phyloP scores from a whole-genome alignment of 306 rosid species.

The Parietaria judaica region DNA sequence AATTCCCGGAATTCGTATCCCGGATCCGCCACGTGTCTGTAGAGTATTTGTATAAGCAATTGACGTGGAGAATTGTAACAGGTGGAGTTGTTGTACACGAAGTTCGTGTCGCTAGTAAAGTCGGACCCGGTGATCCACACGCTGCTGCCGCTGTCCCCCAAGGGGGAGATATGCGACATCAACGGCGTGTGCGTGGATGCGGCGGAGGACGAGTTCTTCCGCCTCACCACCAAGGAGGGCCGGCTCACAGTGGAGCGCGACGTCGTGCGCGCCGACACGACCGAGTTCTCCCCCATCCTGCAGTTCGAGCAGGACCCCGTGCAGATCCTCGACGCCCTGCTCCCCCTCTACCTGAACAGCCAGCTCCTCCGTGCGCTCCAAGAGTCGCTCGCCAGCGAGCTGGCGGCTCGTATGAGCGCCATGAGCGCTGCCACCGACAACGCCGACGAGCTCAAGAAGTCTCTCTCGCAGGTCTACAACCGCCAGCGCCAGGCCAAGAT shows the following conservation, averaged over 20 bases:
- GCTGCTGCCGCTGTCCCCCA: slow-evolving; percentile 80
- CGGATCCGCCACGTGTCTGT: too few relatives aligned
- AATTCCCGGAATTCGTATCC: too few relatives aligned
- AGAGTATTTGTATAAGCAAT: too few relatives aligned
- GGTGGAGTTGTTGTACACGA: slow-evolving; percentile 68
- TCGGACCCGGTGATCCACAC: slow-evolving; percentile 77
- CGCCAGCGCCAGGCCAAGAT: slow-evolving; percentile 86
- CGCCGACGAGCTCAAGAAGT: slow-evolving; percentile 63
- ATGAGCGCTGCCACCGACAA: slow-evolving; percentile 80
- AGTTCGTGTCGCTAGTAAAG: slow-evolving; percentile 73
- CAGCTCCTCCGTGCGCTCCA: slow-evolving; percentile 82
- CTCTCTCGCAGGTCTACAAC: slow-evolving; percentile 46
- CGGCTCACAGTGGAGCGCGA: slow-evolving; percentile 76
- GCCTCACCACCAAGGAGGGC: slow-evolving; percentile 81
- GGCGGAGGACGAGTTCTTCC: slow-evolving; percentile 79
- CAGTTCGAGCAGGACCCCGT: slow-evolving; percentile 91
- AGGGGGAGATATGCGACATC: slow-evolving; percentile 78
- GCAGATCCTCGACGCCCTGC: slow-evolving; percentile 82
- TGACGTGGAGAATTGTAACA: too few relatives aligned
- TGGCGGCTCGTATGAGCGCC: slow-evolving; percentile 87
- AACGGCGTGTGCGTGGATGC: slow-evolving; percentile 84
- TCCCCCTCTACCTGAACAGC: slow-evolving; percentile 82
- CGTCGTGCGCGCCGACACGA: slow-evolving; percentile 34
- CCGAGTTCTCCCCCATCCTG: slow-evolving; percentile 58
- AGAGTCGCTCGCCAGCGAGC: slow-evolving; percentile 86